phyloP scores from a whole-genome alignment of 1,284 basidiomycete species.

The Cutaneotrichosporon cavernicola region DNA sequence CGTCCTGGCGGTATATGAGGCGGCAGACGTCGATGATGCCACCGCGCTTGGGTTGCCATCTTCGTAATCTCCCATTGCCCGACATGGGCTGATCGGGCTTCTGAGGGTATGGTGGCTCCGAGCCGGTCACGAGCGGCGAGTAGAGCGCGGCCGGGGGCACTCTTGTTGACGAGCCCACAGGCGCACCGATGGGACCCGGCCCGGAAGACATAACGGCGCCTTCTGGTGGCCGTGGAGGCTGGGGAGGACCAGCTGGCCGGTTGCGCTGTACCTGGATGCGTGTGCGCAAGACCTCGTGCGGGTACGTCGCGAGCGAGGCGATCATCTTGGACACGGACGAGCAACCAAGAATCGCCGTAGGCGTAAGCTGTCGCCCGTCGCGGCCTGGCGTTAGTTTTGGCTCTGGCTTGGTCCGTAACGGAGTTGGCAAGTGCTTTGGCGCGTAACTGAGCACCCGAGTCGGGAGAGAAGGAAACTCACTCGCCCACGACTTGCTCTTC shows the following conservation, averaged over 20 bases:
- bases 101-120: slow-evolving; percentile 26
- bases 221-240: slow-evolving; percentile 4
- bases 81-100: slow-evolving; percentile 3
- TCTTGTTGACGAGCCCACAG: slow-evolving; percentile 4
- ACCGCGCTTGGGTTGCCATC: slow-evolving; percentile 32
- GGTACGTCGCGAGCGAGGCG: slow-evolving; percentile 88
- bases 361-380: slow-evolving; percentile 60
- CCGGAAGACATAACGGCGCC: too few species aligned
- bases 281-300: slow-evolving; percentile 92
- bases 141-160: slow-evolving; percentile 18
- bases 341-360: slow-evolving; percentile 73
- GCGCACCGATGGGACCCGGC: not conserved
- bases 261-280: slow-evolving; percentile 68
- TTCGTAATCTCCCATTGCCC: not conserved
- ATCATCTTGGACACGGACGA: slow-evolving; percentile 90
- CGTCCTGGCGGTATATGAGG: slow-evolving; percentile 73
- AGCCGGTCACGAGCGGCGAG: slow-evolving; percentile 35
- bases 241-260: not conserved
- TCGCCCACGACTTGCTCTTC: slow-evolving; percentile 74
- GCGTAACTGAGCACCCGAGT: not conserved
- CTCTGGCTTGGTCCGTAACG: not conserved
- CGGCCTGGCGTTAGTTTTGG: slow-evolving; percentile 42
- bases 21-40: slow-evolving; percentile 71
- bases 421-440: not conserved
- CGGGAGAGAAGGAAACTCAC: slow-evolving; percentile 57